Conservation (phyloP, 805 yeast genomes). For the Candida sonorensis region DNA sequence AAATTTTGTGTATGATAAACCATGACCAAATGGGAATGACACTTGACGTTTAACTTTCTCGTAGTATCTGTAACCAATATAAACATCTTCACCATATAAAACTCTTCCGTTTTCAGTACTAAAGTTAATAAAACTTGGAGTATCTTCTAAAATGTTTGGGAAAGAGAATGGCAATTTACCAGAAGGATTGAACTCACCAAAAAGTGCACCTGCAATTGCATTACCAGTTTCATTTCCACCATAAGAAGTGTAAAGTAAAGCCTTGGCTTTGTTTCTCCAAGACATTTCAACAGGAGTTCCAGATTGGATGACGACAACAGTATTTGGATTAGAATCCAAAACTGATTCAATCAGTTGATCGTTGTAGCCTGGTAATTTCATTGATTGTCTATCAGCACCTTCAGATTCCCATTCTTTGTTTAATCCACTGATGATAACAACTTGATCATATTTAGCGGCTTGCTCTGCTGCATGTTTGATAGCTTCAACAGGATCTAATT, state of each 20-base stretch:
- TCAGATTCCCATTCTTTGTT: slow-evolving; percentile 36
- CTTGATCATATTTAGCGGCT: slow-evolving; percentile 25
- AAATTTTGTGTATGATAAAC: slow-evolving; percentile 36
- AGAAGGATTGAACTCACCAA: slow-evolving; percentile 37
- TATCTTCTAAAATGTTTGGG: slow-evolving; percentile 28
- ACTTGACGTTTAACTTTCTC: slow-evolving; percentile 31
- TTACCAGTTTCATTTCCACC: slow-evolving; percentile 37
- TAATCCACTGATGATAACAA: slow-evolving; percentile 30
- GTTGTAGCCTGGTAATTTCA: slow-evolving; percentile 31
- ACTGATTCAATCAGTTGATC: slow-evolving; percentile 29
- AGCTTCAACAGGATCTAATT: slow-evolving; percentile 19
- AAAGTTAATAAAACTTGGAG: slow-evolving; percentile 31
- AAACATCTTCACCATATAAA: slow-evolving; percentile 39
- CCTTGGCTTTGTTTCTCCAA: slow-evolving; percentile 30
- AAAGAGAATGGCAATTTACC: slow-evolving; percentile 37
- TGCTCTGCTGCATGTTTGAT: slow-evolving; percentile 23
- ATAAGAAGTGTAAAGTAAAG: slow-evolving; percentile 30
- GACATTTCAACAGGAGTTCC: slow-evolving; percentile 36
- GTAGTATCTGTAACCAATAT: slow-evolving; percentile 38
- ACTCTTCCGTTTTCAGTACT: slow-evolving; percentile 31
- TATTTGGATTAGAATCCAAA: slow-evolving; percentile 27
- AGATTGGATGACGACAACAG: slow-evolving; percentile 33
- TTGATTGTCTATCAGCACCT: slow-evolving; percentile 31
- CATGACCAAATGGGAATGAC: slow-evolving; percentile 38
- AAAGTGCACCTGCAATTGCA: slow-evolving; percentile 36